Percentiles rank a stretch among this genome's conserved stretches.
Conservation (phyloP, 345 rosid species). For the Euphorbia peplus region DNA sequence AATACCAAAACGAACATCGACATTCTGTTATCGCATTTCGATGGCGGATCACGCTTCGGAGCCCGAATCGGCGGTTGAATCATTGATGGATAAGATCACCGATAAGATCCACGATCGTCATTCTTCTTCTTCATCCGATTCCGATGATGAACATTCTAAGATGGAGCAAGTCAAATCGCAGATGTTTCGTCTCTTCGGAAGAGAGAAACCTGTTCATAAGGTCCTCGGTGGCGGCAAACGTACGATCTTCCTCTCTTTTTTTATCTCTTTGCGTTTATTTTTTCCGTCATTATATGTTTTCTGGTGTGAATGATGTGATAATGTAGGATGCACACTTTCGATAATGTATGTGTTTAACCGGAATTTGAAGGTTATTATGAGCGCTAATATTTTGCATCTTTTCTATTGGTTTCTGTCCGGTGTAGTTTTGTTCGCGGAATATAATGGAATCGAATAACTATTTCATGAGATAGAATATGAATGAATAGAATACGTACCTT, state of each 20-base stretch:
- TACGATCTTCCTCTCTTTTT: background rate
- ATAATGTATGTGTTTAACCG: too few relatives aligned
- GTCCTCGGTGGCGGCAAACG: constrained; percentile 42
- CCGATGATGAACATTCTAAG: constrained; percentile 47
- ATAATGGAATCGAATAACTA: too few relatives aligned
- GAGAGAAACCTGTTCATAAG: constrained; percentile 37
- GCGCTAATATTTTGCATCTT: background rate
- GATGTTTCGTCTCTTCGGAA: constrained; percentile 34
- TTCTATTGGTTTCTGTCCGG: too few relatives aligned
- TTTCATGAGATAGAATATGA: too few relatives aligned
- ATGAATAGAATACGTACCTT: too few relatives aligned
- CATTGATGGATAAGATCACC: constrained; percentile 51
- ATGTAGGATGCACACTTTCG: background rate
- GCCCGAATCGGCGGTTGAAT: constrained; percentile 31
- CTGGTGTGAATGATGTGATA: background rate
- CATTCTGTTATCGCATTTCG: background rate
- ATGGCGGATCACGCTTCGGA: constrained; percentile 40
- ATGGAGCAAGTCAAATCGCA: constrained; percentile 36
- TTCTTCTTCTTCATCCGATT: constrained; percentile 56
- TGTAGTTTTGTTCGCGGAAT: too few relatives aligned
- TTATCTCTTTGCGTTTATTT: background rate
- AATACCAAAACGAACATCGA: background rate
- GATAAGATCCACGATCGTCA: constrained; percentile 46
- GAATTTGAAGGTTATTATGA: background rate
- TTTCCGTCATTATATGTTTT: background rate